Evolutionary conservation across 106 monocot genomes (phyloP), one percentile per base, ranked within the genome.

Genomic region (Vanilla planifolia): DNA sequence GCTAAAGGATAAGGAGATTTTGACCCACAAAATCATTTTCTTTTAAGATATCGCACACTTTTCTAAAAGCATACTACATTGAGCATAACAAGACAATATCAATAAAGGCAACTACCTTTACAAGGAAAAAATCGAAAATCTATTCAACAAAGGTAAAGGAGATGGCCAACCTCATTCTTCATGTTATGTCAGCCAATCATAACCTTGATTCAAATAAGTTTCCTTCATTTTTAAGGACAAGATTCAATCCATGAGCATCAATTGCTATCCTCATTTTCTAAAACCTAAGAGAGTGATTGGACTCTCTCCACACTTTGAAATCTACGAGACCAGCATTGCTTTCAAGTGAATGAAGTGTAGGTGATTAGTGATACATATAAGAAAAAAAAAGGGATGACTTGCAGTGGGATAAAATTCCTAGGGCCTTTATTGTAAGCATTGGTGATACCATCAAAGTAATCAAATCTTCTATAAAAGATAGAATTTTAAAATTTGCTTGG

Each of bases 301-400:
- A 6, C 17, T 77, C 1, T 74, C 80, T 1, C 74, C 80, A 23
- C n/a, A n/a, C n/a, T n/a, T n/a, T n/a, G n/a, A 80, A 85, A 53
- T 61, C 77, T 6, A 77, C 80, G 58, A 63, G 48, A 25, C 27
- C 3, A 0, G 61, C 37, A 14, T 4, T 85, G 10, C 13, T 77
- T 77, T 14, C 77, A 85, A 51, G 66, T 68, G 7, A 77, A 70
- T 71, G 35, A 71, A 7, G 74, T 80, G 8, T 41, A 73, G 24
- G 80, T 80, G n/a, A n/a, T n/a, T n/a, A n/a, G n/a, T n/a, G 8
- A 51, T 85, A 17, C 77, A 85, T 21, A 73, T 85, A n/a, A 72
- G 37, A 36, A 74, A 67, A 13, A 17, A 72, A 45, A 64, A 53
- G 6, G 56, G 21, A n/a, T 86, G 86, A 81, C 8, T 81, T 41